A percentile compares a stretch with the other conserved stretches of the same genome.
phyloP scores from a whole-genome alignment of 148 eudicot genomes.

The Cornus kousa region DNA sequence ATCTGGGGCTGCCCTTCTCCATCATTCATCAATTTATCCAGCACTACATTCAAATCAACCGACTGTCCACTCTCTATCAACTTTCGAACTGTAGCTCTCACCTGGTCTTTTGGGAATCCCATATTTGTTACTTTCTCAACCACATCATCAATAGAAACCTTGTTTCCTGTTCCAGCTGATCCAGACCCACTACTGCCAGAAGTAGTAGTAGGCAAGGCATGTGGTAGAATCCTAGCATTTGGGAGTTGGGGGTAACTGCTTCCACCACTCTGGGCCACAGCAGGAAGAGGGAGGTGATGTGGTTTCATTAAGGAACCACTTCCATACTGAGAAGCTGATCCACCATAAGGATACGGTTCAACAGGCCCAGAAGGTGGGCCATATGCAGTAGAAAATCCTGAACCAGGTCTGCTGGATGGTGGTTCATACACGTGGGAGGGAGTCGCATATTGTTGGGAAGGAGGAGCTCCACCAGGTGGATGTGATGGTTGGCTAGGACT shows the following conservation, averaged over 20 bases:
- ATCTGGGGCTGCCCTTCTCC: slow-evolving; percentile 62
- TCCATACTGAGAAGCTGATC: slow-evolving; percentile 60
- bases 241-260: slow-evolving; percentile 65
- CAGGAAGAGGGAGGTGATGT: slow-evolving; percentile 30
- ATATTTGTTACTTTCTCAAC: slow-evolving; percentile 76
- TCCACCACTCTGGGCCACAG: slow-evolving; percentile 39
- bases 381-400: slow-evolving; percentile 53
- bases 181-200: slow-evolving; percentile 50
- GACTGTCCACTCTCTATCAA: slow-evolving; percentile 84
- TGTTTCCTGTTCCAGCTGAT: slow-evolving; percentile 62
- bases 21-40: slow-evolving; percentile 91
- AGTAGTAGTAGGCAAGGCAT: slow-evolving; percentile 58
- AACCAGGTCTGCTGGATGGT: slow-evolving; percentile 46
- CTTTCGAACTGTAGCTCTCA: slow-evolving; percentile 72
- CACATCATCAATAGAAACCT: slow-evolving; percentile 87
- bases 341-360: slow-evolving; percentile 59
- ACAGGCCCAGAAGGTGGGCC: slow-evolving; percentile 47
- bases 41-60: slow-evolving; percentile 76
- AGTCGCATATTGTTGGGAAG: slow-evolving; percentile 54
- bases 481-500: slow-evolving; percentile 42
- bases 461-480: slow-evolving; percentile 43
- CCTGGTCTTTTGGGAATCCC: slow-evolving; percentile 93
- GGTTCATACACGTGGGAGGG: slow-evolving; percentile 61
- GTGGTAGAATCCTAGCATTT: slow-evolving; percentile 61
- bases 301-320: slow-evolving; percentile 55